Percentiles rank a stretch among this genome's conserved stretches.
These are phyloP conservation scores for Xylariaceae sp. DNA, from an alignment of 2,329 filamentous ascomycete genomes.

Conservation along the genomic window DNA sequence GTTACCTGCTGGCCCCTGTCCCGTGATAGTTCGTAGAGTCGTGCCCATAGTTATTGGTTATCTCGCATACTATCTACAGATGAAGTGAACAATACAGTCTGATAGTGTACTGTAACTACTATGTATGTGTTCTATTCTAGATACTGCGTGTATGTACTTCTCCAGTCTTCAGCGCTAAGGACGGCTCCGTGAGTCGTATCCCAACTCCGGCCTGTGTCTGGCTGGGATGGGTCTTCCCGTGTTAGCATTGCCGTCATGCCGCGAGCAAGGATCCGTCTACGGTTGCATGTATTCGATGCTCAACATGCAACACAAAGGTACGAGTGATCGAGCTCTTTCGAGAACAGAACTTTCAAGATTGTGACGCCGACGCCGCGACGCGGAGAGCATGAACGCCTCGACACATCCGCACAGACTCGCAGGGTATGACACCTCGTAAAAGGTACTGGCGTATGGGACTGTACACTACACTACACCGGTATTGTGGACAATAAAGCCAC, in stretches of 20 bases:
- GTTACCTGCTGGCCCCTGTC: constrained; percentile 10
- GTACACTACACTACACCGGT: constrained; percentile 4
- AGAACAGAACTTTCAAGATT: constrained; percentile 5
- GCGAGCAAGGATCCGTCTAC: constrained; percentile 18
- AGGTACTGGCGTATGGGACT: constrained; percentile 4
- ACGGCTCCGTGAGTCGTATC: constrained; percentile 19
- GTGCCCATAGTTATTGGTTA: constrained; percentile 10
- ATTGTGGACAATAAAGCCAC: constrained; percentile 26
- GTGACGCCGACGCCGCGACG: no score
- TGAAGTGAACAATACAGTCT: background rate
- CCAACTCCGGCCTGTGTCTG: constrained; percentile 16
- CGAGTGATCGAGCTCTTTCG: constrained; percentile 4
- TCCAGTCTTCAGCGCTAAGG: constrained; percentile 13
- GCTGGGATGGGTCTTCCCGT: constrained; percentile 21
- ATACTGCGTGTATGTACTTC: background rate
- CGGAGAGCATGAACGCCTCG: constrained; percentile 22
- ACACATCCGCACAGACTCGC: constrained; percentile 19
- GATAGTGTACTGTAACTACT: no score
- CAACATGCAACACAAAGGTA: background rate
- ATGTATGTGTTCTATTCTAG: background rate
- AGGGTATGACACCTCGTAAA: constrained; percentile 17
- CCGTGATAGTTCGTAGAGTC: constrained; percentile 5
- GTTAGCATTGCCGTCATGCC: constrained; percentile 23
- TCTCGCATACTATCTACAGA: constrained; percentile 1
- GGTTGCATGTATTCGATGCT: constrained; percentile 10